Conservation (phyloP, 2,329 filamentous ascomycete species). For the Xylaria digitata region DNA sequence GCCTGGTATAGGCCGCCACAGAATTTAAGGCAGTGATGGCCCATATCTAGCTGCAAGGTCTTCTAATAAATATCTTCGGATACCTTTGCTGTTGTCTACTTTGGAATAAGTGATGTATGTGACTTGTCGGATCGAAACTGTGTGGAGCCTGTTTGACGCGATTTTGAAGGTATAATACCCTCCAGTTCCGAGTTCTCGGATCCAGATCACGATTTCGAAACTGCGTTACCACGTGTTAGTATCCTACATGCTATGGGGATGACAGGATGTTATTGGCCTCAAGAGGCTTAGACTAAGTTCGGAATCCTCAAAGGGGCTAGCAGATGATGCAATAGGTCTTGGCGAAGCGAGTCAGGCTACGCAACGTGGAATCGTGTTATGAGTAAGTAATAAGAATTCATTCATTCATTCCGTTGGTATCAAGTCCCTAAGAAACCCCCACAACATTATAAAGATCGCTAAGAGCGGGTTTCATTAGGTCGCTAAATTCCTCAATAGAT, state of each 20-base stretch:
- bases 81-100: not conserved
- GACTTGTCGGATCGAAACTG: not conserved
- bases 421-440: not conserved
- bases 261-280: not conserved
- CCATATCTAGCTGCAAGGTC: not conserved
- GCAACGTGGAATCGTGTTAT: not conserved
- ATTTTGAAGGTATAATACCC: conserved; percentile 12
- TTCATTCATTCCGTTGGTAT: not conserved
- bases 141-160: conserved; percentile 1
- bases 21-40: not conserved
- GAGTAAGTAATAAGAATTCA: conserved; percentile 1
- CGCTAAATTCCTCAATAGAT: not conserved
- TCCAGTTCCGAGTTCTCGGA: conserved; percentile 27
- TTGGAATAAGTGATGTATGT: not conserved
- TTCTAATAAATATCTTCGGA: not conserved
- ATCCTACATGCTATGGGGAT: not conserved
- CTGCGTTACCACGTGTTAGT: not conserved
- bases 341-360: conserved; percentile 11
- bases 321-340: not conserved
- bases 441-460: not conserved
- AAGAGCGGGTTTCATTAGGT: too few species aligned
- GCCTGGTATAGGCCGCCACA: not conserved
- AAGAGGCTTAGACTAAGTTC: not conserved
- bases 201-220: conserved; percentile 14
- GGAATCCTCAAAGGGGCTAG: not conserved